A percentile compares a stretch with the other conserved stretches of the same genome.
Evolutionary conservation across 2,329 filamentous ascomycete genomes (phyloP).

Genomic region (Dryadomyces quercus-mongolicae): DNA sequence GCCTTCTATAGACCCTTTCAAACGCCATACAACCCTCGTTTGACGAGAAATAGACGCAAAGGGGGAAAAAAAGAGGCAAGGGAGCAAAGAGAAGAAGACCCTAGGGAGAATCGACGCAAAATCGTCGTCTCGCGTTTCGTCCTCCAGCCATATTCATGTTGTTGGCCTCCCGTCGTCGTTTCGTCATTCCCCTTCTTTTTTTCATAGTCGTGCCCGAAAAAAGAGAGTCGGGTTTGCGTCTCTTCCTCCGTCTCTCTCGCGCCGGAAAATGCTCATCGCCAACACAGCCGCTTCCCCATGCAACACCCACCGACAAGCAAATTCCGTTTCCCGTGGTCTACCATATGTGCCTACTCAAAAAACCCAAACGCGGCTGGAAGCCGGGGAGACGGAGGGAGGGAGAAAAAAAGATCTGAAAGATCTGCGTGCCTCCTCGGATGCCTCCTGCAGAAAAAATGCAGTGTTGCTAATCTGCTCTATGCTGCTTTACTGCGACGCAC

Average conservation of each 20-base stretch:
- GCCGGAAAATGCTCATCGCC: background rate
- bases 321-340: background rate
- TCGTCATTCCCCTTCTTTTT: background rate
- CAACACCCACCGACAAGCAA: background rate
- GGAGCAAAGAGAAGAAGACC: background rate
- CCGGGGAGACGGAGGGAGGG: background rate
- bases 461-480: background rate
- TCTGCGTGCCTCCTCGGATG: too few relatives aligned
- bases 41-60: background rate
- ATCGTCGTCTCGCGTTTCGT: too few relatives aligned
- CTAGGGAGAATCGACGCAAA: background rate
- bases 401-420: background rate
- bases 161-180: background rate
- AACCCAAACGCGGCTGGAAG: background rate
- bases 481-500: constrained; percentile 61
- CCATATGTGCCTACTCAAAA: background rate
- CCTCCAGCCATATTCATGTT: background rate
- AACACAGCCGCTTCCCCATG: background rate
- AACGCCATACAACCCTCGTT: constrained; percentile 10
- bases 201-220: background rate
- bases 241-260: background rate
- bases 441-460: too few relatives aligned
- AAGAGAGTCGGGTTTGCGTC: background rate
- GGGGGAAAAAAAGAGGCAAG: background rate
- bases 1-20: constrained; percentile 13